Evolutionary conservation across 2,329 filamentous ascomycete genomes (phyloP), one percentile per base, ranked within the genome.

Genomic region (Hysterium pulicare): DNA sequence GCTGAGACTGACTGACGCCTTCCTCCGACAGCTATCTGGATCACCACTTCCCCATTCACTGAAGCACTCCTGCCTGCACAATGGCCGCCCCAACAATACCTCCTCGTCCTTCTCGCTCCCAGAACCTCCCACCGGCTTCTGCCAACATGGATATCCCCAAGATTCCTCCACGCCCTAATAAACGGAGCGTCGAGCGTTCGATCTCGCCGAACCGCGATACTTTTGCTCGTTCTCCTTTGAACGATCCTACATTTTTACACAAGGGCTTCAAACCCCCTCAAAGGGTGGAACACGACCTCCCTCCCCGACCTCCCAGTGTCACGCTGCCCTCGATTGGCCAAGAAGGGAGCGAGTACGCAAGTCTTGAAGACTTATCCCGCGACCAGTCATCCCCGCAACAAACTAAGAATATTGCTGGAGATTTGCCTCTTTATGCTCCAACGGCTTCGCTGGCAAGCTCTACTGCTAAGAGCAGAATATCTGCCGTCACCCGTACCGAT

Each of bases 291-390:
- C 57, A 53, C 50, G 65, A 67, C 23, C 67, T 76, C 49, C 62
- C 74, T 21, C 69, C 73, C 15, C 85, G 88, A 38, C 81, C 86
- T 26, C 79, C 82, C 37, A 94, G 87, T 61, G 87, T 95, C 43
- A 79, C 81, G 24, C 78, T 96, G 62, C 91, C 91, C 13, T 86
- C 86, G 1, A 77, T 95, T 42, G 91, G 91, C 44, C 84, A 96
- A 62, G 91, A 96, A 71, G 91, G 91, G 49, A 82, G 77, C 53
- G 91, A 96, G 71, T 96, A 96, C 69, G 87, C 81, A 40, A 84
- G 80, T 57, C 71, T 81, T 53, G 70, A 77, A 13, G 62, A 66
- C 38, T 52, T 67, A 26, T 60, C 57, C 35, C 55, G 59, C 48
- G 65, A 59, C 43, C 55, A 50, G 26, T 52, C 46, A 24, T 76